These are phyloP conservation scores for Verticillium longisporum DNA, from an alignment of 2,329 filamentous ascomycete genomes.

Conservation along the genomic window DNA sequence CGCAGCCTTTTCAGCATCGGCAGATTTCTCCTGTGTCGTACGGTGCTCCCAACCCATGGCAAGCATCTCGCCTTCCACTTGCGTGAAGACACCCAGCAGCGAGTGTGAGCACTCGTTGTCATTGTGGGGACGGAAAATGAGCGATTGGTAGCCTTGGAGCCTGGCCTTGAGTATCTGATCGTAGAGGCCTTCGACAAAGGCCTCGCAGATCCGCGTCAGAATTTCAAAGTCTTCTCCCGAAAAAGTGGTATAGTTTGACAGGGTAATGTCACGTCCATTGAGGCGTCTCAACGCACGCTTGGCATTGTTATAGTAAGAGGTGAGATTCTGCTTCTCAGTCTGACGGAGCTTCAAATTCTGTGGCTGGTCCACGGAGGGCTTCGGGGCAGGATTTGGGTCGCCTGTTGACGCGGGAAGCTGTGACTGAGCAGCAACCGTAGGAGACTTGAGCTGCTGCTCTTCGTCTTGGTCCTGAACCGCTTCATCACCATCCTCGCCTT, in stretches of 20 bases:
- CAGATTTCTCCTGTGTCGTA: conserved; percentile 24
- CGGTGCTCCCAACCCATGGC: conserved; percentile 37
- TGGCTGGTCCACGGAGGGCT: conserved; percentile 15
- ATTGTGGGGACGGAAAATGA: conserved; percentile 25
- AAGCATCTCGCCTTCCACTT: conserved; percentile 50
- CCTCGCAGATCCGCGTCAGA: conserved; percentile 43
- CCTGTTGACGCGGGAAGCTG: background rate
- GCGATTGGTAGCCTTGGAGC: conserved; percentile 39
- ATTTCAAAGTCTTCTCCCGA: conserved; percentile 35
- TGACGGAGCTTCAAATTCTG: conserved; percentile 30
- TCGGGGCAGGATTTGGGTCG: background rate
- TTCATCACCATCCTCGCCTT: conserved; percentile 16
- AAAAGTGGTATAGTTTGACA: conserved; percentile 38
- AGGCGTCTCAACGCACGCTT: conserved; percentile 43
- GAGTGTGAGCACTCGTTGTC: conserved; percentile 21
- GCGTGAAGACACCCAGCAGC: conserved; percentile 44
- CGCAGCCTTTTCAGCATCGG: conserved; percentile 26
- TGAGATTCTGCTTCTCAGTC: conserved; percentile 29
- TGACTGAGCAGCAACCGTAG: background rate
- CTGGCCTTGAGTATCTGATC: conserved; percentile 37
- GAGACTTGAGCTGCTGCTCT: background rate
- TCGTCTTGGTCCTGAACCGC: conserved; percentile 8
- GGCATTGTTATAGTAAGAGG: conserved; percentile 38
- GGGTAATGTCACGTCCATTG: conserved; percentile 42
- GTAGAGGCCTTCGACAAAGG: conserved; percentile 47